Percentiles rank a stretch among this genome's conserved stretches.
phyloP scores from a whole-genome alignment of 768 basidiomycete genomes.

The Lentinus brumalis region DNA sequence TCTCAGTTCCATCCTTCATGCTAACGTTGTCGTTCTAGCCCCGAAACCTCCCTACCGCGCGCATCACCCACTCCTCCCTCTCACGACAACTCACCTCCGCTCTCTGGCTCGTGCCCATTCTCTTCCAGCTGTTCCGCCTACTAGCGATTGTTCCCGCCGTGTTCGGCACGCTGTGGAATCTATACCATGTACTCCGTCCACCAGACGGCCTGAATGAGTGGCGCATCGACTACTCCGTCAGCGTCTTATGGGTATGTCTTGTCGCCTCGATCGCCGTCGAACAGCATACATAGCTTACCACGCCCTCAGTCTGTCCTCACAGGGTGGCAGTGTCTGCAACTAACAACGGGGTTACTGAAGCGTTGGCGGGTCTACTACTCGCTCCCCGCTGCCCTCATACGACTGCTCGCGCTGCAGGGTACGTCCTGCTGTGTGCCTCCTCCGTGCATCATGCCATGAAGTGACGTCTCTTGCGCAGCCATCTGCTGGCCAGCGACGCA shows the following conservation, averaged over 20 bases:
- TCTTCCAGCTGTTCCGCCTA: slow-evolving; percentile 71
- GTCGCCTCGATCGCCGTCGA: neutral
- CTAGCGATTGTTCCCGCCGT: slow-evolving; percentile 74
- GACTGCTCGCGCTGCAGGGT: slow-evolving; percentile 86
- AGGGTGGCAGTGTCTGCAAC: slow-evolving; percentile 83
- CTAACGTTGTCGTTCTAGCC: slow-evolving; percentile 40
- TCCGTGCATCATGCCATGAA: neutral
- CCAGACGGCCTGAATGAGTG: slow-evolving; percentile 38
- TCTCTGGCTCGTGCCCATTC: slow-evolving; percentile 53
- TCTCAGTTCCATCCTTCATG: too few species aligned
- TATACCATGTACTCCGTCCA: slow-evolving; percentile 53
- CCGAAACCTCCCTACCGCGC: slow-evolving; percentile 68
- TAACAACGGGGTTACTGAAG: slow-evolving; percentile 86
- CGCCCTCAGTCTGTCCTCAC: slow-evolving; percentile 74
- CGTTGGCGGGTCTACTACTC: slow-evolving; percentile 94
- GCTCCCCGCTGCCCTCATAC: slow-evolving; percentile 83
- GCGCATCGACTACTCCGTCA: slow-evolving; percentile 65
- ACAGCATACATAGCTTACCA: neutral
- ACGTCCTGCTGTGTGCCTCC: neutral
- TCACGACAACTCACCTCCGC: slow-evolving; percentile 34
- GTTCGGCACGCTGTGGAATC: slow-evolving; percentile 63
- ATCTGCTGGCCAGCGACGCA: slow-evolving; percentile 97
- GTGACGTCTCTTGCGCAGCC: slow-evolving; percentile 37
- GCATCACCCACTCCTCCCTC: slow-evolving; percentile 32
- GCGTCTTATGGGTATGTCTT: slow-evolving; percentile 67